A percentile compares a stretch with the other conserved stretches of the same genome.
These are phyloP conservation scores for Neonectria punicea DNA, from an alignment of 2,329 filamentous ascomycete species.

Conservation along the genomic window DNA sequence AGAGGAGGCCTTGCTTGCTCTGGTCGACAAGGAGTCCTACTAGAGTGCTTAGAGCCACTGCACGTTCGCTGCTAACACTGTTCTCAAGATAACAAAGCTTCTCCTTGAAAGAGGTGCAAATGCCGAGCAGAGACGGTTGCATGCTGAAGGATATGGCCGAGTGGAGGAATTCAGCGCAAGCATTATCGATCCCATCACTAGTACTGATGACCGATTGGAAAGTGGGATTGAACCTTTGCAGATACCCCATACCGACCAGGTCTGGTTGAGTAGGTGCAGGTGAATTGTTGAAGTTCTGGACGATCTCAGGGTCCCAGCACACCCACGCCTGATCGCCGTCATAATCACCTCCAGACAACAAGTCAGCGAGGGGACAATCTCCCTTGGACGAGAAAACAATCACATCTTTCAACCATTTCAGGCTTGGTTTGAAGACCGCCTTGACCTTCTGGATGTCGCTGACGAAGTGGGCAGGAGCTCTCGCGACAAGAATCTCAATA, in stretches of 20 bases:
- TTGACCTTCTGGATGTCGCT: constrained; percentile 79
- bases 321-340: constrained; percentile 84
- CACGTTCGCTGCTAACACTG: constrained; percentile 56
- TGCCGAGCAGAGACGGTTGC: constrained; percentile 67
- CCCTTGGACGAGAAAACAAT: constrained; percentile 79
- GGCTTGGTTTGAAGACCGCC: constrained; percentile 65
- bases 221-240: constrained; percentile 59
- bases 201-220: constrained; percentile 56
- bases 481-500: constrained; percentile 72
- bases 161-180: constrained; percentile 58
- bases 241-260: constrained; percentile 57
- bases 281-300: constrained; percentile 73
- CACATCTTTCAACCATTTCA: constrained; percentile 79
- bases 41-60: constrained; percentile 61
- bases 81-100: constrained; percentile 68
- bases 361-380: constrained; percentile 70
- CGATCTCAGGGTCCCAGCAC: constrained; percentile 76
- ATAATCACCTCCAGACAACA: constrained; percentile 83
- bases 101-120: constrained; percentile 73
- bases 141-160: constrained; percentile 68
- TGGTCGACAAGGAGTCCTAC: constrained; percentile 67
- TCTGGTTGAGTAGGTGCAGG: constrained; percentile 48
- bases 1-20: constrained; percentile 64
- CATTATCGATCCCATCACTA: constrained; percentile 43
- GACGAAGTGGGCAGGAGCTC: constrained; percentile 74